Conservation (phyloP, 345 rosid species). For the Boechera retrofracta region DNA sequence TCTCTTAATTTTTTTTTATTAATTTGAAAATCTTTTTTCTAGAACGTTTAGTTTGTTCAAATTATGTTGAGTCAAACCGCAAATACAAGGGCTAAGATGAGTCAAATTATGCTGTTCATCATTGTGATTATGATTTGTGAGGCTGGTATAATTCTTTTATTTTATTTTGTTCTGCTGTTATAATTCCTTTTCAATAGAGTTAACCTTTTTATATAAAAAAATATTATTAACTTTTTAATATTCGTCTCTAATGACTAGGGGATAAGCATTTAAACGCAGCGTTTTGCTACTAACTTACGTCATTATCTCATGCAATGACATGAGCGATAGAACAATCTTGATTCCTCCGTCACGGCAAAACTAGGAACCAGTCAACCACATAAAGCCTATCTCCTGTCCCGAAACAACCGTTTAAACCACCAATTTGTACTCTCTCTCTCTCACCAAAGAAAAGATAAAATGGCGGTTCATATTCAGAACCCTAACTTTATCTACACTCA, state of each 20-base stretch:
- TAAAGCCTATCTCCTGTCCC: slow-evolving; percentile 23
- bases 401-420: slow-evolving; percentile 42
- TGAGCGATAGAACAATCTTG: background rate
- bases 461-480: slow-evolving; percentile 44
- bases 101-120: too few relatives aligned
- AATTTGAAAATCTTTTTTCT: too few relatives aligned
- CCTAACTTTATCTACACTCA: slow-evolving; percentile 44
- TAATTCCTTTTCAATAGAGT: too few relatives aligned
- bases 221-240: too few relatives aligned
- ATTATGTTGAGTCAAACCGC: too few relatives aligned
- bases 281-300: background rate
- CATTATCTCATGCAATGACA: background rate
- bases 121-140: too few relatives aligned
- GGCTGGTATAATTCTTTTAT: too few relatives aligned
- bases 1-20: too few relatives aligned
- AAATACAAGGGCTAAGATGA: too few relatives aligned
- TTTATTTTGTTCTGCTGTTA: too few relatives aligned
- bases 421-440: slow-evolving; percentile 21
- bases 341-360: slow-evolving; percentile 18
- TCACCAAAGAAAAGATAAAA: slow-evolving; percentile 26
- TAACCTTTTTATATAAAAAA: too few relatives aligned
- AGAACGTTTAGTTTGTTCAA: too few relatives aligned
- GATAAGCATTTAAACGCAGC: background rate
- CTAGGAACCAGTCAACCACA: slow-evolving; percentile 14
- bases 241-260: background rate